A percentile compares a stretch with the other conserved stretches of the same genome.
Conservation (phyloP, 352 stramenopile species). For the Thalassiosira allenii region DNA sequence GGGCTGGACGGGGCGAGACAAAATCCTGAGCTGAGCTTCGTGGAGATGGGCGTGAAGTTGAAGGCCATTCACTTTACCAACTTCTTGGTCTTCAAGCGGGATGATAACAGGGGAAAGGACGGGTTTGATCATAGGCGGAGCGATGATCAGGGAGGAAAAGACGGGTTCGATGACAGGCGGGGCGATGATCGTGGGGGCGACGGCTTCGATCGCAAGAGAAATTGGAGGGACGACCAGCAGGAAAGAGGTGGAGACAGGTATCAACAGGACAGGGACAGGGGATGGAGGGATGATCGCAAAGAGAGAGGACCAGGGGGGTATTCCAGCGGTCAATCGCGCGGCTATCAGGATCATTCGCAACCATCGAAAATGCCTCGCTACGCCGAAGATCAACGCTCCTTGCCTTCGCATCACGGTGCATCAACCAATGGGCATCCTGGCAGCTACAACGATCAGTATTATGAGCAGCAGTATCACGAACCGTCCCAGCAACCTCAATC, state of each 20-base stretch:
- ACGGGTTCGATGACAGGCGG: neutral
- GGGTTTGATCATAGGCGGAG: no score
- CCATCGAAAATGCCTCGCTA: conserved; percentile 30
- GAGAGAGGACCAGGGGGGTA: no score
- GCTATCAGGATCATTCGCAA: neutral
- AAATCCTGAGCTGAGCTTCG: conserved; percentile 17
- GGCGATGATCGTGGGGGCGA: neutral
- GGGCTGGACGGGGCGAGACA: conserved; percentile 21
- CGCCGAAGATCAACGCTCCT: neutral
- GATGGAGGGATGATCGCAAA: no score
- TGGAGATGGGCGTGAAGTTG: conserved; percentile 16
- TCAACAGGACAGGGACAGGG: neutral
- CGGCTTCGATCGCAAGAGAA: conserved; percentile 27
- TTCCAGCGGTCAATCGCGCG: neutral
- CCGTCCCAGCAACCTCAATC: neutral
- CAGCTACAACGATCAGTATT: conserved; percentile 4
- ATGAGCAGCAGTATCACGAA: neutral
- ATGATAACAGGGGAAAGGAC: neutral
- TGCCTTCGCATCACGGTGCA: neutral
- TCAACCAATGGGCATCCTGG: neutral
- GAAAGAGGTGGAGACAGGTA: neutral
- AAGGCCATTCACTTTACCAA: conserved; percentile 45
- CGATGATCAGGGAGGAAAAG: no score
- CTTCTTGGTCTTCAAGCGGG: conserved; percentile 2
- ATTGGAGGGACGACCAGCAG: conserved; percentile 12